Evolutionary conservation across 2,329 filamentous ascomycete genomes (phyloP).

Genomic region (Ophiostoma triangulosporum): DNA sequence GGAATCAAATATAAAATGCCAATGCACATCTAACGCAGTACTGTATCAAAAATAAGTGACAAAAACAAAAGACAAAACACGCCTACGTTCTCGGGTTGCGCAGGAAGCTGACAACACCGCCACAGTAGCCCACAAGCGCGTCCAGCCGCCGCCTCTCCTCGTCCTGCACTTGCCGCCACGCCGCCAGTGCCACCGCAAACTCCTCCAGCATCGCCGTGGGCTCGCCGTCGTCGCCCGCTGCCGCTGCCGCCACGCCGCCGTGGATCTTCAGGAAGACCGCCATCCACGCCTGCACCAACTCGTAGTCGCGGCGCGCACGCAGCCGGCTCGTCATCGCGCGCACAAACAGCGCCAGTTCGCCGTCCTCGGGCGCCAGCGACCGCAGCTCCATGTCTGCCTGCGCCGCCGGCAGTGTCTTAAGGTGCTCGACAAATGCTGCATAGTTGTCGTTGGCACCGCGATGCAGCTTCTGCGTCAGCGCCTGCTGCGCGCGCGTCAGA

Average conservation of each 20-base stretch:
- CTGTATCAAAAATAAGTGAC: neutral
- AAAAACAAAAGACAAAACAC: neutral
- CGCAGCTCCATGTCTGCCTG: slow-evolving; percentile 85
- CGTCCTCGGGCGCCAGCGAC: slow-evolving; percentile 43
- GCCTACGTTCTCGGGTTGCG: slow-evolving; percentile 43
- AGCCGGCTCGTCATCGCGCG: slow-evolving; percentile 63
- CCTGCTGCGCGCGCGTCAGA: slow-evolving; percentile 40
- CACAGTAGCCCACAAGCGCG: slow-evolving; percentile 72
- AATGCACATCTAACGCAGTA: no score
- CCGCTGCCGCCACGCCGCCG: slow-evolving; percentile 10
- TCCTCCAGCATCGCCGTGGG: neutral
- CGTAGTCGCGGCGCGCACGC: slow-evolving; percentile 63
- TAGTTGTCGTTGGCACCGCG: slow-evolving; percentile 12
- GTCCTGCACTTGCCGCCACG: slow-evolving; percentile 62
- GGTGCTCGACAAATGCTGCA: slow-evolving; percentile 56
- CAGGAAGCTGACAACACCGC: slow-evolving; percentile 73
- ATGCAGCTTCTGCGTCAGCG: slow-evolving; percentile 44
- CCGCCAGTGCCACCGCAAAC: slow-evolving; percentile 33
- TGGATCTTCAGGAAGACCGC: slow-evolving; percentile 79
- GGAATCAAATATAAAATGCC: no score
- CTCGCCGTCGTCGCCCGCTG: slow-evolving; percentile 20
- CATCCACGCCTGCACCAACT: slow-evolving; percentile 96
- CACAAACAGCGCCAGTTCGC: slow-evolving; percentile 71
- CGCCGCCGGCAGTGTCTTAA: slow-evolving; percentile 70
- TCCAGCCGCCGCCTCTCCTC: slow-evolving; percentile 58